phyloP scores from a whole-genome alignment of 176 grass and related monocot species.

The Urochloa ruziziensis region DNA sequence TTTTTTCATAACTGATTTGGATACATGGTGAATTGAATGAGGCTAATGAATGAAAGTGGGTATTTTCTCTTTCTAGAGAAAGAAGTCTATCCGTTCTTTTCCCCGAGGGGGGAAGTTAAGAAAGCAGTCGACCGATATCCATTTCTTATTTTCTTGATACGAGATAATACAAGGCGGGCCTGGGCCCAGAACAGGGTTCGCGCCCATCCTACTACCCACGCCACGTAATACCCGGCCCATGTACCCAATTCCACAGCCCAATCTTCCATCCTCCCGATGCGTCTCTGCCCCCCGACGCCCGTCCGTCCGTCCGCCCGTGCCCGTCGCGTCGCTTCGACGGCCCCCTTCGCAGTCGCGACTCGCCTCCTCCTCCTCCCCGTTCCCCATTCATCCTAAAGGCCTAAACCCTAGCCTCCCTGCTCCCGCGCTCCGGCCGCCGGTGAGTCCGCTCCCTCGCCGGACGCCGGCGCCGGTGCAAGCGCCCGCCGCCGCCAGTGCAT shows the following conservation, averaged over 20 bases:
- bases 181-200: not conserved
- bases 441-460: not conserved
- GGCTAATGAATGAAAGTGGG: no score
- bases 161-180: not conserved
- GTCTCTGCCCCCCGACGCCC: constrained; percentile 12
- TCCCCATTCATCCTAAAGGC: constrained; percentile 25
- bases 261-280: constrained; percentile 21
- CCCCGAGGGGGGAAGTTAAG: no score
- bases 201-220: no score
- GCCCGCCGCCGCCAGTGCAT: not conserved
- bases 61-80: no score
- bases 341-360: not conserved
- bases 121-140: no score
- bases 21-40: no score
- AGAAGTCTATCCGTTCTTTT: no score
- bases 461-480: not conserved
- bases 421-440: not conserved
- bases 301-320: not conserved
- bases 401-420: constrained; percentile 25
- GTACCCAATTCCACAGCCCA: not conserved
- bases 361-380: constrained; percentile 23
- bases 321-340: constrained; percentile 17
- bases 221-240: not conserved
- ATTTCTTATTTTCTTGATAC: no score
- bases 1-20: no score